Base-by-base conservation (phyloP, 257 asterid genomes). In the Solanum rostratum region DNA sequence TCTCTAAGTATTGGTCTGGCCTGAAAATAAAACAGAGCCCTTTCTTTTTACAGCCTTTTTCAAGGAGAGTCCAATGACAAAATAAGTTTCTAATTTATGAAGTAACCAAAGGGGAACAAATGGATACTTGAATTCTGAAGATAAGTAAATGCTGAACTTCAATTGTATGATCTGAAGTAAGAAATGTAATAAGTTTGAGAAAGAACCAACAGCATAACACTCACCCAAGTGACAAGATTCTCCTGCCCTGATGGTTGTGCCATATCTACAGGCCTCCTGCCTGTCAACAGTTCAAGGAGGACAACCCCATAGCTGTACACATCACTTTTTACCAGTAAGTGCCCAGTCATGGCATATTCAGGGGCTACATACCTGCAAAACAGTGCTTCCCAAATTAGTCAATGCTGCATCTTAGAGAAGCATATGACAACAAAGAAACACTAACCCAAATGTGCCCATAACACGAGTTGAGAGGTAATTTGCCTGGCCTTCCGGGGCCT, bases 391-490 rank as follows among this genome's bases (percentile, higher is more conserved):
- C 57, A 84, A 53, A 82, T 76, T 54, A 84, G 68, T 9, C 82
- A 69, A 82, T 66, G 69, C 5, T 4, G 41, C 30, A 6, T 50
- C 60, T 43, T 22, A 59, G 37, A 65, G 78, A 24, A 49, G 84
- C 57, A 79, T 57, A 39, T 19, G 15, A 49, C 83, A 49, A 55
- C 53, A 55, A 81, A 63, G 81, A 84, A 65, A 91, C 63, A 49
- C 98, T 88, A 80, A 95, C 99, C 98, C 98, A 82, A 96, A 96
- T 88, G 99, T 95, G 84, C 99, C 99, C 99, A 96, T 96, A 59
- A 96, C 99, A 86, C 99, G 99, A 86, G 99, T 95, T 53, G 98
- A 93, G 85, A 96, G 92, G 89, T 93, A 92, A 87, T 93, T 96
- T 63, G 91, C 86, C 87, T 97, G 88, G 93, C 99, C 98, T 91